Percentiles rank a stretch among this genome's conserved stretches.
These are phyloP conservation scores for Agrocybe chaxingu DNA, from an alignment of 768 basidiomycete species.

Conservation along the genomic window DNA sequence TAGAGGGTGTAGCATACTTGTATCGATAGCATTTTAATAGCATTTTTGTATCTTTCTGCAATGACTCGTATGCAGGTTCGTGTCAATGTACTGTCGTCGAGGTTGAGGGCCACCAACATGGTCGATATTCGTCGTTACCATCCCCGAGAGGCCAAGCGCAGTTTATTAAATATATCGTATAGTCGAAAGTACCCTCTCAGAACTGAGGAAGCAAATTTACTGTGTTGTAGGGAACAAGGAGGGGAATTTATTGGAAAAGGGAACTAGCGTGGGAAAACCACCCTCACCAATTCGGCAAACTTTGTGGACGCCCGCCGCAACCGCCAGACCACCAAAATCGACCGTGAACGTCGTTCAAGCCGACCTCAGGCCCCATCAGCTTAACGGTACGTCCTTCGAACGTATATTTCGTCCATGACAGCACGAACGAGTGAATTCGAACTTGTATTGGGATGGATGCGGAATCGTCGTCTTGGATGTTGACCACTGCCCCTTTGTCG, in stretches of 20 bases:
- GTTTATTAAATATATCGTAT: not conserved
- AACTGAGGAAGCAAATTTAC: not conserved
- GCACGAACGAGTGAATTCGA: constrained; percentile 30
- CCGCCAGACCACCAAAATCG: constrained; percentile 34
- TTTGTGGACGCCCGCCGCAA: constrained; percentile 29
- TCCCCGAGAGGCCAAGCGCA: too few species aligned
- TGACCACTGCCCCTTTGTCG: constrained; percentile 19
- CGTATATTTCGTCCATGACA: constrained; percentile 13
- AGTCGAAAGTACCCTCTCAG: not conserved
- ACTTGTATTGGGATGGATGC: constrained; percentile 42
- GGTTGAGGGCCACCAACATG: too few species aligned
- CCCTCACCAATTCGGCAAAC: constrained; percentile 25
- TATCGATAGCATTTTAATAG: not conserved
- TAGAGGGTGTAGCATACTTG: too few species aligned
- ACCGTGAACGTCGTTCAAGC: constrained; percentile 45
- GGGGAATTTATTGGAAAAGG: constrained; percentile 9
- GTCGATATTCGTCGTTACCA: too few species aligned
- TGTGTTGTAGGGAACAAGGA: constrained; percentile 1
- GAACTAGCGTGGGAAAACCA: constrained; percentile 32
- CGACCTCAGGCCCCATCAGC: constrained; percentile 37
- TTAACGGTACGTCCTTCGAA: constrained; percentile 40
- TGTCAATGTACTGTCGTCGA: not conserved
- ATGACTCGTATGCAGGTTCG: not conserved
- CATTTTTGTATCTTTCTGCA: not conserved
- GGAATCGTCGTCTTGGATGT: constrained; percentile 30